Evolutionary conservation across 1,139 yeast genomes (phyloP), one percentile per base, ranked within the genome.

Genomic region (Suhomyces wounanorum): DNA sequence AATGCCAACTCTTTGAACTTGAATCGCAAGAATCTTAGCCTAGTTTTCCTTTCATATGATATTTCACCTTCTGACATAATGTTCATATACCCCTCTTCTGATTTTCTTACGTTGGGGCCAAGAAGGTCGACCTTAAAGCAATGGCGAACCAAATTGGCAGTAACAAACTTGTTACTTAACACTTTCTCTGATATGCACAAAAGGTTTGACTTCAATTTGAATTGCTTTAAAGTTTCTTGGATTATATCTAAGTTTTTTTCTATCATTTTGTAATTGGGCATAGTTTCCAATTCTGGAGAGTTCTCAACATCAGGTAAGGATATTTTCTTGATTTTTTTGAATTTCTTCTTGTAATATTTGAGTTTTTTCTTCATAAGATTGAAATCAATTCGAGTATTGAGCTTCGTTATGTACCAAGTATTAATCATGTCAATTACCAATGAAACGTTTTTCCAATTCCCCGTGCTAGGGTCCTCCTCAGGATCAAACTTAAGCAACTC

Each of bases 401-500:
- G 48, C 13, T 55, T 46, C n/a, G 44, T 39, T 6, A 49, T 21
- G 31, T 58, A 59, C 52, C 59, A 54, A 7, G 44, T 42, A 25
- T 45, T 43, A 26, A 61, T 55, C 51, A 63, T 50, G 30, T 51
- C 51, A 7, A 55, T 18, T 2, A 55, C 55, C 10, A 58, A 48
- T 8, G 54, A 52, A 16, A 48, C 39, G 42, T 55, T 53, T 23
- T 43, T 44, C 58, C 61, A 41, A 31, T 43, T 21, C 18, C 53
- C 55, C 13, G 50, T 44, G n/a, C 43, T 31, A 26, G 46, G 42
- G 9, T 39, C 43, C 16, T 31, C 36, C 10, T 35, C 33, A 42
- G 54, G 48, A 43, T 56, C 50, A 26, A 63, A 60, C 17, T 53
- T 56, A 26, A 75, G 58, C 1, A 68, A 53, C 3, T 45, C 43